Percentiles rank a stretch among this genome's conserved stretches.
Conservation (phyloP, 2,329 filamentous ascomycete species). For the Sarocladiaceae sp. region DNA sequence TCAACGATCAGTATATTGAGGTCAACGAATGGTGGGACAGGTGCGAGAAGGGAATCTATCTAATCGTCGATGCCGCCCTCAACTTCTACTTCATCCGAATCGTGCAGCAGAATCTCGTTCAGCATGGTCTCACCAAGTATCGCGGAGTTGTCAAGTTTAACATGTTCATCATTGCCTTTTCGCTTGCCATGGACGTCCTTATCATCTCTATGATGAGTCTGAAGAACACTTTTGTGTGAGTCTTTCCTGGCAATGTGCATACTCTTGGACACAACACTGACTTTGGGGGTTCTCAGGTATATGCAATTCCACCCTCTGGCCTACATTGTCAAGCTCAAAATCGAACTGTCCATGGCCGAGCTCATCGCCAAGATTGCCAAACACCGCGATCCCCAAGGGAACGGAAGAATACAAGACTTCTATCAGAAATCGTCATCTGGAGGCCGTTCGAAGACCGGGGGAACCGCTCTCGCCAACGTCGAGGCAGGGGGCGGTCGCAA, state of each 20-base stretch:
- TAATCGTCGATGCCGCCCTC: constrained; percentile 36
- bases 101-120: constrained; percentile 38
- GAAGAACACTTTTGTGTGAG: constrained; percentile 10
- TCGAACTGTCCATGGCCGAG: constrained; percentile 11
- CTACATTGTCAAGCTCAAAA: constrained; percentile 12
- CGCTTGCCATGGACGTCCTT: constrained; percentile 22
- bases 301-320: constrained; percentile 12
- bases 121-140: constrained; percentile 43
- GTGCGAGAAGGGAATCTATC: constrained; percentile 39
- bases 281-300: constrained; percentile 4
- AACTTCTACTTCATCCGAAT: constrained; percentile 40
- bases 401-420: neutral
- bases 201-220: constrained; percentile 12
- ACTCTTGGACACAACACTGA: neutral
- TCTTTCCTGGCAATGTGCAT: neutral
- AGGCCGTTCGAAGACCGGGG: neutral
- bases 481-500: neutral
- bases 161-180: constrained; percentile 22
- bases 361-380: constrained; percentile 11
- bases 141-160: constrained; percentile 34
- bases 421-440: neutral
- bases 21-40: constrained; percentile 44
- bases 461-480: neutral
- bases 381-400: neutral
- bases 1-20: constrained; percentile 29